A percentile compares a stretch with the other conserved stretches of the same genome.
phyloP scores from a whole-genome alignment of 768 basidiomycete species.

The Leccinum boreale region DNA sequence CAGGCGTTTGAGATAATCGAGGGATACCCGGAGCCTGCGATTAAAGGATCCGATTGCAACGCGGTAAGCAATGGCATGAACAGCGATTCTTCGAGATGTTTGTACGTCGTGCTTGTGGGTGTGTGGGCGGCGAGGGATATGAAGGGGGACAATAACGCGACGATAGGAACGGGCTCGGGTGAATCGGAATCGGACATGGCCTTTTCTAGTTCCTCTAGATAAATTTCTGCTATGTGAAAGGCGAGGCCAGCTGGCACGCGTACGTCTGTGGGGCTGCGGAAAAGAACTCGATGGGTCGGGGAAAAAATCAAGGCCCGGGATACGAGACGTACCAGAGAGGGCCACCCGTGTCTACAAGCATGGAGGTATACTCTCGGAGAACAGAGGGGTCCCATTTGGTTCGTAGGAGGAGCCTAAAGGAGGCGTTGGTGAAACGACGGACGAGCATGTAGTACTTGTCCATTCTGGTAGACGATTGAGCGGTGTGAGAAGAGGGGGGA shows the following conservation, averaged over 20 bases:
- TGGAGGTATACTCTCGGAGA: conserved; percentile 62
- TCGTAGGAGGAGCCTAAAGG: conserved; percentile 76
- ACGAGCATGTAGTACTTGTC: conserved; percentile 99
- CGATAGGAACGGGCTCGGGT: conserved; percentile 44
- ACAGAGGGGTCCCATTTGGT: conserved; percentile 59
- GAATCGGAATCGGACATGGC: conserved; percentile 35
- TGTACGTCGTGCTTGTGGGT: conserved; percentile 58
- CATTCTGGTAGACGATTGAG: conserved; percentile 49
- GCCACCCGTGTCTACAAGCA: conserved; percentile 65
- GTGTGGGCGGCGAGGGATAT: conserved; percentile 68
- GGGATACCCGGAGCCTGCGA: conserved; percentile 34
- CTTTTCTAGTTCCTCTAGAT: conserved; percentile 85
- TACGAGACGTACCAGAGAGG: conserved; percentile 67
- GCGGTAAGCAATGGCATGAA: conserved; percentile 66
- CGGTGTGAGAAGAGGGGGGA: background rate
- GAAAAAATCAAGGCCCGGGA: background rate
- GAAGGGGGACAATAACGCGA: conserved; percentile 66
- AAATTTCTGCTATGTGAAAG: conserved; percentile 88
- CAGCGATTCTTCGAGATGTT: conserved; percentile 66
- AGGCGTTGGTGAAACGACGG: conserved; percentile 80
- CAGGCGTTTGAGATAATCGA: conserved; percentile 53
- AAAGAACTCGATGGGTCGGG: conserved; percentile 3
- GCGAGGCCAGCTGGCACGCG: conserved; percentile 75
- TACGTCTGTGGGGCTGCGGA: conserved; percentile 58
- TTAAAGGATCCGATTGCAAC: conserved; percentile 46